Percentiles rank a stretch among this genome's conserved stretches.
Conservation (phyloP, 352 stramenopile genomes). For the Phytophthora multivora region DNA sequence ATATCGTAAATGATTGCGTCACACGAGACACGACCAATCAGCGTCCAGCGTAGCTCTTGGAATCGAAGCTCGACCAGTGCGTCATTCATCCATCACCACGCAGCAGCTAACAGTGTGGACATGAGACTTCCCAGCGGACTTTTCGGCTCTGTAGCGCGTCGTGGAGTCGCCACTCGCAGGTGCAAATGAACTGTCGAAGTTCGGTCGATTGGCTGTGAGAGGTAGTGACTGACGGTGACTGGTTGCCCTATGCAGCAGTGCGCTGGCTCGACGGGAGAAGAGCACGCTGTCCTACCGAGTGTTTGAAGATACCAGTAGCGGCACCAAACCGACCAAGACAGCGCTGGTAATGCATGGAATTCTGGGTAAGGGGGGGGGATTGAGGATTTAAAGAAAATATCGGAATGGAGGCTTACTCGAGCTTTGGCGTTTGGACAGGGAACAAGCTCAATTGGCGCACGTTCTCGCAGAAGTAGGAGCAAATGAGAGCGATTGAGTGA, state of each 20-base stretch:
- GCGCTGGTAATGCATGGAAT: conserved; percentile 84
- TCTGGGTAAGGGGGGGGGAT: conserved; percentile 45
- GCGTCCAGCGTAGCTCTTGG: not conserved
- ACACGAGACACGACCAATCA: conserved; percentile 25
- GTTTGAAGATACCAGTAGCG: conserved; percentile 52
- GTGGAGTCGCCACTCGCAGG: conserved; percentile 27
- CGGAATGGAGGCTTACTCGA: not conserved
- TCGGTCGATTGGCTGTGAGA: not conserved
- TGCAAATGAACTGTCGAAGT: conserved; percentile 7
- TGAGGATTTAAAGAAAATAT: not conserved
- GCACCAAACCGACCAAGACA: conserved; percentile 55
- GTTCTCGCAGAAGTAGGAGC: conserved; percentile 69
- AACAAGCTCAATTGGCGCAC: conserved; percentile 89
- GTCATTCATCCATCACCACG: conserved; percentile 15
- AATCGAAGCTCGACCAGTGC: not conserved
- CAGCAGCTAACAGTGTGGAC: not conserved
- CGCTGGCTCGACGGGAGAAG: conserved; percentile 33
- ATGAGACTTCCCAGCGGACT: conserved; percentile 27
- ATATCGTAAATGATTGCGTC: conserved; percentile 24
- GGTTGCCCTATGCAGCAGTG: conserved; percentile 3
- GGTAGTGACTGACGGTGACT: not conserved
- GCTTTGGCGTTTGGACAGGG: conserved; percentile 33
- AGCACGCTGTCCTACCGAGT: conserved; percentile 69
- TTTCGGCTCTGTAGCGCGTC: conserved; percentile 8
- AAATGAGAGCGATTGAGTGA: not conserved